Conservation (phyloP, 345 rosid genomes). For the Salix brachista region DNA sequence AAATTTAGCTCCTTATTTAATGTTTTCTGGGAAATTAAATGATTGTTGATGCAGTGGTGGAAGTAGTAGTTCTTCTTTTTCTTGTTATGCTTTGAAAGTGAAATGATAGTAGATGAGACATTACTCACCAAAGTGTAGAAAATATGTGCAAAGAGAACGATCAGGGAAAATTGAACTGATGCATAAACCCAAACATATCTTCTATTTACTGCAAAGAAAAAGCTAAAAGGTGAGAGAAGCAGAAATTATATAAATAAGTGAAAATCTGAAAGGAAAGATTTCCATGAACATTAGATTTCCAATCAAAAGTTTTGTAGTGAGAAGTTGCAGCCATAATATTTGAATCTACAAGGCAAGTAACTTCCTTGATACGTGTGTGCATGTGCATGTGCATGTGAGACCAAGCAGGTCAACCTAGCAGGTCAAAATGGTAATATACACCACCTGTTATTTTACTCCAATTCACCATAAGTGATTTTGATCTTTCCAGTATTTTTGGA, state of each 20-base stretch:
- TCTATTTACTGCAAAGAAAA: slow-evolving; percentile 57
- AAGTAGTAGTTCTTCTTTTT: neutral
- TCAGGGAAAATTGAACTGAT: slow-evolving; percentile 70
- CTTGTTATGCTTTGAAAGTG: neutral
- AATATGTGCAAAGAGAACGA: slow-evolving; percentile 79
- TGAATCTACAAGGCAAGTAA: too few species aligned
- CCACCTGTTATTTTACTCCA: neutral
- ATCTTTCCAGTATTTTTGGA: neutral
- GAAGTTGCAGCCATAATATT: too few species aligned
- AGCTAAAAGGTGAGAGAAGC: slow-evolving; percentile 3
- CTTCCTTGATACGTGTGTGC: neutral
- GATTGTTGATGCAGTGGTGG: too few species aligned
- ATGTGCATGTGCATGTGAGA: neutral
- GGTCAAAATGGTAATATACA: neutral
- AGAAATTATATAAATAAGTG: neutral
- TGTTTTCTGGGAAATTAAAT: too few species aligned
- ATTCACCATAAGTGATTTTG: neutral
- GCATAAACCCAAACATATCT: slow-evolving; percentile 89
- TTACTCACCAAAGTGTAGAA: slow-evolving; percentile 74
- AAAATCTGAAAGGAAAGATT: neutral
- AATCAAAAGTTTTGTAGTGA: neutral
- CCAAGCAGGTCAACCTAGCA: neutral
- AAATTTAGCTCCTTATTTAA: too few species aligned
- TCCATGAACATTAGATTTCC: neutral
- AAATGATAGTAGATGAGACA: neutral